Percentiles rank a stretch among this genome's conserved stretches.
Conservation (phyloP, 306 rosid genomes). For the Quercus gilva region DNA sequence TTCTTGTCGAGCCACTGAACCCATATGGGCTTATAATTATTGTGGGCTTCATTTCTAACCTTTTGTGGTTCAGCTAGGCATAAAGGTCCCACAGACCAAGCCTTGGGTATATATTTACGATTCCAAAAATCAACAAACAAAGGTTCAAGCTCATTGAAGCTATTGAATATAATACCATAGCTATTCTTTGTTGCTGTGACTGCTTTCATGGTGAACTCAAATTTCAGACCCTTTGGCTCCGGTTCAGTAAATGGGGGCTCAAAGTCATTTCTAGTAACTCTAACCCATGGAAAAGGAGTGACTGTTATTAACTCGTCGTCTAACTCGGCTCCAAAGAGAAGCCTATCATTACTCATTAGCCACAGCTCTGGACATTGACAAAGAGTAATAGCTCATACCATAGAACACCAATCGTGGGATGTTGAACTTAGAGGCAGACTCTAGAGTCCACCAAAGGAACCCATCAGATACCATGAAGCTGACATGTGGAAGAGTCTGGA, state of each 20-base stretch:
- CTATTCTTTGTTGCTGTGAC: neutral
- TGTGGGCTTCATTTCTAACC: neutral
- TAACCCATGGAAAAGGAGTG: constrained; percentile 33
- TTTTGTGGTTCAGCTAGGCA: constrained; percentile 10
- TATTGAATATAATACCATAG: constrained; percentile 27
- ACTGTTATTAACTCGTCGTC: constrained; percentile 17
- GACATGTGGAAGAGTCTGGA: constrained; percentile 22
- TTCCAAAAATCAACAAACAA: constrained; percentile 22
- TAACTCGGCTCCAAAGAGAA: neutral
- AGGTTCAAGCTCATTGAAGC: constrained; percentile 35
- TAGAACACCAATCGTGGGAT: constrained; percentile 20
- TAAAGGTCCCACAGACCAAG: constrained; percentile 40
- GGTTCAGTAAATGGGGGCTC: neutral
- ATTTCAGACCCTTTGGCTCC: neutral
- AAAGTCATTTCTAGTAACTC: neutral
- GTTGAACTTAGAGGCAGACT: constrained; percentile 31
- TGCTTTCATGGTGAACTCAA: neutral
- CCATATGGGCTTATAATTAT: constrained; percentile 10
- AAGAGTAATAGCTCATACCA: constrained; percentile 23
- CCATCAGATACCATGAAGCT: constrained; percentile 43
- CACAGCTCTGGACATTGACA: neutral
- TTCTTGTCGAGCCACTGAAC: constrained; percentile 38
- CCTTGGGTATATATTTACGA: neutral
- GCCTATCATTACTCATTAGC: neutral
- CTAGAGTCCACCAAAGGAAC: constrained; percentile 53